Base-by-base conservation (phyloP, 345 rosid genomes). In the Pistacia atlantica region DNA sequence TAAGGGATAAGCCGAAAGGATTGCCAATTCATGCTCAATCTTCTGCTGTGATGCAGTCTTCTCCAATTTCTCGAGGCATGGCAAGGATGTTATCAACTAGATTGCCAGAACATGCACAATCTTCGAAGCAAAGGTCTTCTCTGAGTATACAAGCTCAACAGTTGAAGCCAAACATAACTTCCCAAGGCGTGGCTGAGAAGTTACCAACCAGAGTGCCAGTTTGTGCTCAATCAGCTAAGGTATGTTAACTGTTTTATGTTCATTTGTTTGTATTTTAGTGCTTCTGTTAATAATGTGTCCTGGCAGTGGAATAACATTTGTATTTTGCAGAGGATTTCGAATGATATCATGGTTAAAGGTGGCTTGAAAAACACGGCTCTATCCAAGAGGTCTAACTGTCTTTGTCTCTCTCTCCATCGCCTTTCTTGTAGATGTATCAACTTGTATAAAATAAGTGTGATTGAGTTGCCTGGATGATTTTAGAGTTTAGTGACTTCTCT, bases 271-370 rank as follows among this genome's bases (percentile, higher is more conserved):
- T 63, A 28, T 35, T 57, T 37, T 5, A 38, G 14, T 17, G 3
- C 20, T 5, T 25, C 28, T 37, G 25, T 14, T 28, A 28, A 62
- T 42, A n/a, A n/a, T 48, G 18, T 69, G 35, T 61, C 3, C 37
- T 78, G 28, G 73, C 38, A 45, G 70, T 59, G 54, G 5, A 55
- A 56, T 13, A 37, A 65, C 33, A 60, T 73, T 25, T 54, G 6
- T 38, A 42, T 35, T 38, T 8, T 72, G 64, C 80, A 80, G 83
- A 60, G 63, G 8, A 54, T 65, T 67, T 76, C 74, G 16, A 72
- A 67, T 37, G 48, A 59, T 38, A 66, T 3, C 16, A 25, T 65
- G 45, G 18, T 12, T 33, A 8, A 37, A 18, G 48, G 20, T 45
- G 28, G 61, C 66, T 38, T 33, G 59, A 76, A 35, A 59, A 80